phyloP scores from a whole-genome alignment of 176 grass and related monocot genomes.

The Alloteropsis semialata region DNA sequence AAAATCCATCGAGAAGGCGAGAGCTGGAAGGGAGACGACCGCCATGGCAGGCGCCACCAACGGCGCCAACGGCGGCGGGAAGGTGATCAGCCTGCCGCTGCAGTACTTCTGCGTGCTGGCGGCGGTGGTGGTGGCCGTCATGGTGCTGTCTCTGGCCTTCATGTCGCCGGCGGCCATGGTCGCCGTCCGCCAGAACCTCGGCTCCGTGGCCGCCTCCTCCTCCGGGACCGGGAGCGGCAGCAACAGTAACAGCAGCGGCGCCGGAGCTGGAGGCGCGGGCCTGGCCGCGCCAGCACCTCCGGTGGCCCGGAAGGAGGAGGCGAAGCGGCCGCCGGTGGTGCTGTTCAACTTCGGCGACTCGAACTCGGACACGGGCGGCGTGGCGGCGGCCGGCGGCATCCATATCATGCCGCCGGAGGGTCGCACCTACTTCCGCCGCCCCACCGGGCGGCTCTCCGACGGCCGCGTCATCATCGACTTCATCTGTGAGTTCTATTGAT shows the following conservation, averaged over 20 bases:
- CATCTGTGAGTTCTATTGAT: slow-evolving; percentile 63
- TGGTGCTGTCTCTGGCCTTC: slow-evolving; percentile 46
- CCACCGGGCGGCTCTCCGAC: slow-evolving; percentile 79
- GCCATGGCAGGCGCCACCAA: slow-evolving; percentile 41
- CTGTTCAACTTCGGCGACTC: slow-evolving; percentile 97
- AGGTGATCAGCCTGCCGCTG: slow-evolving; percentile 46
- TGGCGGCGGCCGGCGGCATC: slow-evolving; percentile 61
- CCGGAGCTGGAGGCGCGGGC: background rate
- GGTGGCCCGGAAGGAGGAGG: background rate
- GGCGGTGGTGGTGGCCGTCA: slow-evolving; percentile 33
- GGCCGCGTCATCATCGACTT: slow-evolving; percentile 94
- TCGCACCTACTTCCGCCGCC: slow-evolving; percentile 57
- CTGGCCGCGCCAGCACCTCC: background rate
- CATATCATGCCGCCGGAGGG: slow-evolving; percentile 56
- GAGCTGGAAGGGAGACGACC: background rate
- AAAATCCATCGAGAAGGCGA: background rate
- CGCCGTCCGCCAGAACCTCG: slow-evolving; percentile 43
- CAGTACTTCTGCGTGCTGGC: slow-evolving; percentile 58
- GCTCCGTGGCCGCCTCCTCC: slow-evolving; percentile 4
- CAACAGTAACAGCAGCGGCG: background rate
- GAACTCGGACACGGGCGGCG: slow-evolving; percentile 85
- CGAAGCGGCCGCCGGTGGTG: slow-evolving; percentile 26
- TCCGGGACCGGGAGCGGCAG: no score
- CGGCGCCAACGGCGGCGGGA: slow-evolving; percentile 20
- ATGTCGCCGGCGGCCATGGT: slow-evolving; percentile 41